phyloP scores from a whole-genome alignment of 345 rosid genomes.

The Salix koriyanagi region DNA sequence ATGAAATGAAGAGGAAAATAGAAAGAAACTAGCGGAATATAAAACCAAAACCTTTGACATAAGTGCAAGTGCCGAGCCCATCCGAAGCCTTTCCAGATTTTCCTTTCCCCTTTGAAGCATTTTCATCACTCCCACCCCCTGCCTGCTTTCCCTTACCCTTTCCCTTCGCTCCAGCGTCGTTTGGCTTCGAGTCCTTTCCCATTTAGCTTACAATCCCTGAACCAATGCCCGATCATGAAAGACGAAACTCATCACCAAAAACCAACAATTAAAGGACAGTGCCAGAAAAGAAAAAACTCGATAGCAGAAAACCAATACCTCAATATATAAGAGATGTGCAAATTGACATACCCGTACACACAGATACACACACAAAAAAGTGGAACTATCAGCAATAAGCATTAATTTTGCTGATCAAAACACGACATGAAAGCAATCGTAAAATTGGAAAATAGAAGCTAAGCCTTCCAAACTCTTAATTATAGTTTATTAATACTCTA shows the following conservation, averaged over 20 bases:
- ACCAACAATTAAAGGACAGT: neutral
- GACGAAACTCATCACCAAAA: neutral
- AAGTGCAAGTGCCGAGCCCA: conserved; percentile 96
- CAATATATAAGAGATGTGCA: neutral
- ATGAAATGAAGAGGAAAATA: neutral
- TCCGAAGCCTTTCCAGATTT: conserved; percentile 78
- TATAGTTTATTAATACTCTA: neutral
- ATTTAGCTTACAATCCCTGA: conserved; percentile 20
- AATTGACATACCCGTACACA: neutral
- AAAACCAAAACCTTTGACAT: conserved; percentile 67
- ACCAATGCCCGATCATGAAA: neutral
- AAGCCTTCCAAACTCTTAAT: neutral
- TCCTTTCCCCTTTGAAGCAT: conserved; percentile 83
- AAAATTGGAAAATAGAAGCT: neutral
- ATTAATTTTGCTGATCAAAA: neutral
- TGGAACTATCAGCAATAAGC: neutral
- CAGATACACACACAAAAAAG: neutral
- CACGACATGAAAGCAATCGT: neutral
- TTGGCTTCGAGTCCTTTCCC: conserved; percentile 67
- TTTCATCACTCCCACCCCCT: conserved; percentile 64
- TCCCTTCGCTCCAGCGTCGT: conserved; percentile 65
- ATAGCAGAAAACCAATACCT: neutral
- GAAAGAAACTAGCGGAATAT: neutral
- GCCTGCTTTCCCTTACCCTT: conserved; percentile 90
- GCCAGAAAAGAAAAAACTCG: neutral